Conservation (phyloP, 495 filamentous ascomycete species). For the Penicillium taxi region DNA sequence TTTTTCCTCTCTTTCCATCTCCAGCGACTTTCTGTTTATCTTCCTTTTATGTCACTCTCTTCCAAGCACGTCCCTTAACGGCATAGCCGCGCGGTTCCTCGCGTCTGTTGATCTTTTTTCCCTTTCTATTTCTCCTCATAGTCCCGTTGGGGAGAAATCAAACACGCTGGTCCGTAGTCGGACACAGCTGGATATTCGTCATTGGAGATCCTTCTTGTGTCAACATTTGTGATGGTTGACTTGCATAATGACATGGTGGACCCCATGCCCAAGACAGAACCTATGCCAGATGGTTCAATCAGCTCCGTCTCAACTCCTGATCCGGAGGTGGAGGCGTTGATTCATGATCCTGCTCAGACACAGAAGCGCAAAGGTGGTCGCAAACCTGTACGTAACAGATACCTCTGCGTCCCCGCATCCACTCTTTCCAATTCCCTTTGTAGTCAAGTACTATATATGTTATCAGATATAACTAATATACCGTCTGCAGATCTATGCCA, state of each 20-base stretch:
- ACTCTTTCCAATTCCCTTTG: too few relatives aligned
- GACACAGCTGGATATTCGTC: too few relatives aligned
- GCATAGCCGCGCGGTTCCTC: constrained; percentile 42
- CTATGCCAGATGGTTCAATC: constrained; percentile 40
- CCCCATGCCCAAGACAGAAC: constrained; percentile 40
- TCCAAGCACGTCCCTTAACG: constrained; percentile 33
- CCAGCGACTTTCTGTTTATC: constrained; percentile 22
- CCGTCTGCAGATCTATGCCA: constrained; percentile 76
- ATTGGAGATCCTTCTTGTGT: too few relatives aligned
- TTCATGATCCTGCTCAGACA: constrained; percentile 50
- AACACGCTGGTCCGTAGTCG: constrained; percentile 8
- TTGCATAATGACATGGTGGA: constrained; percentile 38
- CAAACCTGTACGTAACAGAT: constrained; percentile 71
- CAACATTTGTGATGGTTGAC: too few relatives aligned
- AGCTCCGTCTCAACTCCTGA: constrained; percentile 50
- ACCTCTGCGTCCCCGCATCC: background rate
- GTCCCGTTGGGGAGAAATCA: constrained; percentile 15
- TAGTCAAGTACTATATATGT: too few relatives aligned
- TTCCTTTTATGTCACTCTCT: constrained; percentile 43
- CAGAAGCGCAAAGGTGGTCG: constrained; percentile 95
- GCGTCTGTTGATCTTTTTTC: constrained; percentile 23
- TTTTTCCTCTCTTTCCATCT: constrained; percentile 16
- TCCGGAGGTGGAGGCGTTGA: constrained; percentile 47
- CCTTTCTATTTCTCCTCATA: constrained; percentile 4
- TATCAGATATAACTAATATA: constrained; percentile 12